Base-by-base conservation (phyloP, 2,329 filamentous ascomycete species). In the Cercospora janseana region DNA sequence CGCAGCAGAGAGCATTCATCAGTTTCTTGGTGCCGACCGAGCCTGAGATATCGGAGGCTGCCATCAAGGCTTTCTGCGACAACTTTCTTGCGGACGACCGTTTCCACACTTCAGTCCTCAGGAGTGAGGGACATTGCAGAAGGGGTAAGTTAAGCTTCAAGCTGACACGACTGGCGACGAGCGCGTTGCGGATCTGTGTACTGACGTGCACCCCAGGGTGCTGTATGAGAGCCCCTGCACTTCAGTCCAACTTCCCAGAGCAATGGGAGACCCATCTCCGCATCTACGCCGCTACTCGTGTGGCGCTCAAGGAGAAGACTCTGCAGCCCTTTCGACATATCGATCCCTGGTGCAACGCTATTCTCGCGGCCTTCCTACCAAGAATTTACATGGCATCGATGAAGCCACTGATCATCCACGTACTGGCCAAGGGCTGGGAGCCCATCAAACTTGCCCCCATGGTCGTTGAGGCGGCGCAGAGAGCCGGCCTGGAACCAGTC, bases 221-320 rank as follows among this genome's bases (percentile, higher is more conserved):
- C 31, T 34, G 31, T 34, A 34, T 18, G 15, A 16, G 20, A 34
- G 4, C 5, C 31, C 31, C 15, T 18, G 31, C 15, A 7, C n/a
- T 44, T n/a, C 2, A 18, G 21, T 31, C n/a, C 44, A 46, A 46
- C 32, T 46, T 46, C 32, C 44, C 44, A 16, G 29, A 10, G 12
- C 6, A 38, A 20, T 46, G 44, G 44, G 44, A 46, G 31, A 46
- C 29, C 12, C 44, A 37, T 21, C 16, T 37, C n/a, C 26, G 27
- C 13, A 27, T 27, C 24, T 35, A 21, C 16, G 42, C 15, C 18
- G n/a, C 6, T 26, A 49, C 26, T 13, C 37, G 13, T 21, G 23
- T 21, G 18, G 16, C 23, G 16, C 16, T 31, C 29, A 57, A 53
- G 55, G 55, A 56, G 48, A 58, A 56, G 43, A 52, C 26, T 24